A percentile compares a stretch with the other conserved stretches of the same genome.
Evolutionary conservation across 805 yeast genomes (phyloP).

Genomic region (Wickerhamiella galacta): DNA sequence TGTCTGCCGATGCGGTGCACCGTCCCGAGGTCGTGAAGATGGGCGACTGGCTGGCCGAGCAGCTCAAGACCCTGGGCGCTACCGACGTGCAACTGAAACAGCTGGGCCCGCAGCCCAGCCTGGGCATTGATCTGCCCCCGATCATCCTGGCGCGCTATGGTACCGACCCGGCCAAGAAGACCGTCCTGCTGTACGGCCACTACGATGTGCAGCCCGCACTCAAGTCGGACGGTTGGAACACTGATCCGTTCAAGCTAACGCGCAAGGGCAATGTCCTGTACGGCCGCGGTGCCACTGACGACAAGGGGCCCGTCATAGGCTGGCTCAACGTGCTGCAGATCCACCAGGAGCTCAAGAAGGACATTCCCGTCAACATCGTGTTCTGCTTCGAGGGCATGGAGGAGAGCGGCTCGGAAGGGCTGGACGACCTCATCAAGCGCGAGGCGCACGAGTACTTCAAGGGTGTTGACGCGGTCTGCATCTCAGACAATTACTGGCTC

Average conservation of each 20-base stretch:
- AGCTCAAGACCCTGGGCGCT: slow-evolving; percentile 61
- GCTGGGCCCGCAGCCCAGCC: slow-evolving; percentile 67
- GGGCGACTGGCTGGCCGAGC: slow-evolving; percentile 63
- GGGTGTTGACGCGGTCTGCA: slow-evolving; percentile 85
- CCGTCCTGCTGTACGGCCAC: slow-evolving; percentile 85
- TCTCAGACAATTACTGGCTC: slow-evolving; percentile 95
- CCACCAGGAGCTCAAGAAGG: slow-evolving; percentile 66
- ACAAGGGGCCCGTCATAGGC: slow-evolving; percentile 94
- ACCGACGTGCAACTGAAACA: slow-evolving; percentile 65
- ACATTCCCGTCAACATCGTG: slow-evolving; percentile 82
- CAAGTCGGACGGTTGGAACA: slow-evolving; percentile 83
- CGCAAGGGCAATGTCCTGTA: slow-evolving; percentile 47
- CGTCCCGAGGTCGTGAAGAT: slow-evolving; percentile 82
- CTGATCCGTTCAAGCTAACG: slow-evolving; percentile 72
- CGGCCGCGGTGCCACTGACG: slow-evolving; percentile 95
- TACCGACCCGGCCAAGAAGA: slow-evolving; percentile 63
- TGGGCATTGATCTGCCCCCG: slow-evolving; percentile 70
- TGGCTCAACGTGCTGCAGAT: slow-evolving; percentile 93
- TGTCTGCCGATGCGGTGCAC: slow-evolving; percentile 73
- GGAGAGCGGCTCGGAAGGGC: slow-evolving; percentile 88
- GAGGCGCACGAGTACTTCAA: slow-evolving; percentile 74
- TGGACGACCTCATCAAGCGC: slow-evolving; percentile 61
- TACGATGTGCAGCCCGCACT: slow-evolving; percentile 97
- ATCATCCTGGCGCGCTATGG: slow-evolving; percentile 86
- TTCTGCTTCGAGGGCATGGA: slow-evolving; percentile 99